These are phyloP conservation scores for Russula ochroleuca DNA, from an alignment of 768 basidiomycete genomes.

Conservation along the genomic window DNA sequence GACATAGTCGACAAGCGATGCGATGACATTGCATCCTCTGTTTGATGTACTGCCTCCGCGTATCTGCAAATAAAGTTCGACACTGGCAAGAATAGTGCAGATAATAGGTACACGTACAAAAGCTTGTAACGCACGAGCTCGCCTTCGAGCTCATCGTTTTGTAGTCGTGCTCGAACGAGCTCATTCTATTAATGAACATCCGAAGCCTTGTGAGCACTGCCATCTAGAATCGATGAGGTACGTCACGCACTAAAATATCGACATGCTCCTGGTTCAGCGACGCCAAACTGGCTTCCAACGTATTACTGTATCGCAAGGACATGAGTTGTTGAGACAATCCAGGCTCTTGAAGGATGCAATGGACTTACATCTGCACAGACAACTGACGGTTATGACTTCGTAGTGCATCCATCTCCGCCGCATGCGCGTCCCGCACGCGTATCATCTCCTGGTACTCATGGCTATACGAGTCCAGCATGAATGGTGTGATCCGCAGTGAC, in stretches of 20 bases:
- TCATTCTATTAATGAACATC: slow-evolving; percentile 59
- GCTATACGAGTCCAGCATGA: slow-evolving; percentile 89
- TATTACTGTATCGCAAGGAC: slow-evolving; percentile 51
- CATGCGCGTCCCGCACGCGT: slow-evolving; percentile 75
- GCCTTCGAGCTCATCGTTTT: slow-evolving; percentile 89
- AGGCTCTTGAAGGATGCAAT: not conserved
- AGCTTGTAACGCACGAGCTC: slow-evolving; percentile 95
- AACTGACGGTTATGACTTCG: slow-evolving; percentile 75
- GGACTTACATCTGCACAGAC: slow-evolving; percentile 70
- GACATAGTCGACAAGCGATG: slow-evolving; percentile 37
- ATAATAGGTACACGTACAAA: slow-evolving; percentile 52
- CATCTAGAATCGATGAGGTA: not conserved
- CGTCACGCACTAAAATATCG: slow-evolving; percentile 50
- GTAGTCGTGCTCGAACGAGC: slow-evolving; percentile 81
- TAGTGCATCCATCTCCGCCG: slow-evolving; percentile 76
- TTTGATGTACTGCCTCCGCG: slow-evolving; percentile 51
- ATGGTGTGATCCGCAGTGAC: slow-evolving; percentile 83
- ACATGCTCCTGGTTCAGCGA: slow-evolving; percentile 83
- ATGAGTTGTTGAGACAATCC: not conserved
- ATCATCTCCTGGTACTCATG: slow-evolving; percentile 84
- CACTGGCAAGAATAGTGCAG: not conserved
- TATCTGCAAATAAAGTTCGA: slow-evolving; percentile 36
- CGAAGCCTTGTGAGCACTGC: slow-evolving; percentile 30
- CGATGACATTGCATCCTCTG: slow-evolving; percentile 47
- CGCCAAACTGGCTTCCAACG: slow-evolving; percentile 70